Conservation (phyloP, 2,329 filamentous ascomycete species). For the Nannizziopsis barbatae region DNA sequence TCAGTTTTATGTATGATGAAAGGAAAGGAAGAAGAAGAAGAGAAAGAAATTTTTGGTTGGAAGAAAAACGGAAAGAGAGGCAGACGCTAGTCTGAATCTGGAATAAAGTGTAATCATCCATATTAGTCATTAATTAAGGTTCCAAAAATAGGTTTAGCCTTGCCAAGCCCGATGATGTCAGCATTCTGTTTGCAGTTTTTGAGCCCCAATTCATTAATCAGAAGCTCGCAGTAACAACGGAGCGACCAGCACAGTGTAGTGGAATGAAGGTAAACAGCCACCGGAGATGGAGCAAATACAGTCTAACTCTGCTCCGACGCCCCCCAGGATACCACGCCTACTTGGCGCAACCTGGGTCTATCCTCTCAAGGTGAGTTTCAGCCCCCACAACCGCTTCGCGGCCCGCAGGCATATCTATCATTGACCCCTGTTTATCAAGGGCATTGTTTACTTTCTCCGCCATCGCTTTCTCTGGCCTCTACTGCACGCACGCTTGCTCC, state of each 20-base stretch:
- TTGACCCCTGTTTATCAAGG: slow-evolving; percentile 34
- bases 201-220: background rate
- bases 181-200: background rate
- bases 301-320: background rate
- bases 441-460: slow-evolving; percentile 68
- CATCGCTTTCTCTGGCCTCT: slow-evolving; percentile 76
- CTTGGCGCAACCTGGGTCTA: slow-evolving; percentile 37
- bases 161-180: background rate
- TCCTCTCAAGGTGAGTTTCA: slow-evolving; percentile 34
- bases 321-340: slow-evolving; percentile 20
- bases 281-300: background rate
- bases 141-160: background rate
- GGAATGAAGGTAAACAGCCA: background rate
- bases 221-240: background rate
- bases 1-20: slow-evolving; percentile 26
- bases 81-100: background rate
- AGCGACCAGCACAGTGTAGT: background rate
- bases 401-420: background rate
- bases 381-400: background rate
- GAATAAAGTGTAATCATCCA: background rate
- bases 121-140: background rate
- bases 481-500: slow-evolving; percentile 64
- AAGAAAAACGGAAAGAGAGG: background rate
- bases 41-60: slow-evolving; percentile 16
- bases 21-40: slow-evolving; percentile 23